These are phyloP conservation scores for Nemania abortiva DNA, from an alignment of 2,329 filamentous ascomycete genomes.

Conservation along the genomic window DNA sequence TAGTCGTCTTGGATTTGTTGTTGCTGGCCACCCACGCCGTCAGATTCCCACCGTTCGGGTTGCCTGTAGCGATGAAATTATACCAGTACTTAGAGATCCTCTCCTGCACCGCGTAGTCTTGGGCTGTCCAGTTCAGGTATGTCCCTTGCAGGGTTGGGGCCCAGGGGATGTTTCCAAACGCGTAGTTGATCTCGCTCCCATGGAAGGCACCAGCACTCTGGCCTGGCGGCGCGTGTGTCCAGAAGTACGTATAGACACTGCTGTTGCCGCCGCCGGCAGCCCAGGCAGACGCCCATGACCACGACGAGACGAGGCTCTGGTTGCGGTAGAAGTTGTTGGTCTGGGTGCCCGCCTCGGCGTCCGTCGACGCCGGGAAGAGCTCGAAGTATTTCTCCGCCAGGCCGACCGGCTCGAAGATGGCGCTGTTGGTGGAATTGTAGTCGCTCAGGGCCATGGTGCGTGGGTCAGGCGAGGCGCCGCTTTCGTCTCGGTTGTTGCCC, in stretches of 20 bases:
- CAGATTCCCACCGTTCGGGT: neutral
- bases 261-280: neutral
- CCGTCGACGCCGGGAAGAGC: neutral
- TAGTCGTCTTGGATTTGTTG: neutral
- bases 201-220: neutral
- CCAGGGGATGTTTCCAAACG: neutral
- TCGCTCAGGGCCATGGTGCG: neutral
- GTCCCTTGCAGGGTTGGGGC: neutral
- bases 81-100: neutral
- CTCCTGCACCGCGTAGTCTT: neutral
- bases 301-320: neutral
- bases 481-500: neutral
- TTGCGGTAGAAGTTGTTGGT: neutral
- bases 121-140: neutral
- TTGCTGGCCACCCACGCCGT: neutral
- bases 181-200: neutral
- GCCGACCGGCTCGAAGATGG: neutral
- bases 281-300: neutral
- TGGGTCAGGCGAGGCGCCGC: too few relatives aligned
- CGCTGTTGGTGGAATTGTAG: neutral
- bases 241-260: neutral
- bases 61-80: neutral
- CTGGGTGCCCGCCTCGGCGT: neutral
- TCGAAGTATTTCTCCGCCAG: neutral
- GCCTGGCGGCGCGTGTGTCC: neutral